Base-by-base conservation (phyloP, 2,329 filamentous ascomycete genomes). In the Apiospora koreana region DNA sequence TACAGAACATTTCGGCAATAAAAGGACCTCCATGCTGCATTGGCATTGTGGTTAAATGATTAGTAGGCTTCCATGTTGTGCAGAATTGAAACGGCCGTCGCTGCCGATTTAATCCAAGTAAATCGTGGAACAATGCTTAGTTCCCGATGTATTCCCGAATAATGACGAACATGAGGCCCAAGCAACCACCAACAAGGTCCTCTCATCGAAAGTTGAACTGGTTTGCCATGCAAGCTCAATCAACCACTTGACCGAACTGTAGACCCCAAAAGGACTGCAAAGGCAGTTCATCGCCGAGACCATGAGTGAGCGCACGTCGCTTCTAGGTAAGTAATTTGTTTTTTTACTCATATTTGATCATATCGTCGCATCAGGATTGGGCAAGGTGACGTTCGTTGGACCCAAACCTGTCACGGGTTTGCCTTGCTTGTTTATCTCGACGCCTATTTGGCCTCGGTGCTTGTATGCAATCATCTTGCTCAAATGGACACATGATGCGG, bases 91-190 rank as follows among this genome's bases (percentile, higher is more conserved):
- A 12, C 25, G 25, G 14, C 23, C 18, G 18, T 62, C 54, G 31
- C 31, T 62, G 31, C 28, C 54, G 54, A 38, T 62, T n/a, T 21
- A 35, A 7, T 58, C 6, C 48, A 58, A 35, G 9, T 14, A 8
- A 21, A 28, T 6, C 18, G 54, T 38, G 31, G 31, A n/a, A 38
- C 21, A 12, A 21, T 38, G 31, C 21, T 38, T 62, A 62, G 31
- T 38, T 62, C 31, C 54, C 54, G 54, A 62, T 7, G 54, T 62
- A 62, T 62, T 62, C 18, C 54, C 54, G 54, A n/a, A 62, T 18
- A 62, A 62, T 62, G 54, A 62, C 54, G 54, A 62, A n/a, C 21
- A 62, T 62, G 54, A 62, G 54, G 54, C 54, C 54, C 54, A 62
- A 62, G 54, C 54, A 35, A 38, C 54, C 54, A 38, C 54, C 54